These are phyloP conservation scores for Colletotrichum sidae DNA, from an alignment of 2,329 filamentous ascomycete genomes.

Conservation along the genomic window DNA sequence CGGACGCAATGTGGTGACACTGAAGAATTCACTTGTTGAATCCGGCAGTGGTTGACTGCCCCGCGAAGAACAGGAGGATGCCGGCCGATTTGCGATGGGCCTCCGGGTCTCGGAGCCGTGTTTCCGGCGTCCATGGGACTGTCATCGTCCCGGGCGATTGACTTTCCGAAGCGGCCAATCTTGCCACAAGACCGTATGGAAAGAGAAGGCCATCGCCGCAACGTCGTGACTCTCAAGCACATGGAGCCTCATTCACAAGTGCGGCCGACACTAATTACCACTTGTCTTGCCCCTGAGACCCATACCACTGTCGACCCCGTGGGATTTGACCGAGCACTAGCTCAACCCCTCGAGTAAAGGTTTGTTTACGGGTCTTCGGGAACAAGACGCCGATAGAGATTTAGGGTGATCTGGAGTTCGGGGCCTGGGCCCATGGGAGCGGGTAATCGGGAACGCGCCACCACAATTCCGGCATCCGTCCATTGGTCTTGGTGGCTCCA, in stretches of 20 bases:
- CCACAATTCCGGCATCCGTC: background rate
- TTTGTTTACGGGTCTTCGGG: background rate
- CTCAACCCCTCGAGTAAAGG: background rate
- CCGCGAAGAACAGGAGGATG: background rate
- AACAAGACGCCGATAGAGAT: background rate
- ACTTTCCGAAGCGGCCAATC: too few species aligned
- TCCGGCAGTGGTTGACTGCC: background rate
- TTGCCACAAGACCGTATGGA: too few species aligned
- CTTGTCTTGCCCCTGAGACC: too few species aligned
- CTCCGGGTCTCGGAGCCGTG: background rate
- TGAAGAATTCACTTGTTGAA: conserved; percentile 1
- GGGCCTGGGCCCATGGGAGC: conserved; percentile 8
- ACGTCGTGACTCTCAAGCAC: background rate
- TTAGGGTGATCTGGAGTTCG: background rate
- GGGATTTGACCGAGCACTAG: background rate
- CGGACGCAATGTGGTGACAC: background rate
- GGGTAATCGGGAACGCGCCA: conserved; percentile 10
- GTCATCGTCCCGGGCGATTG: too few species aligned
- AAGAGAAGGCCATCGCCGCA: background rate
- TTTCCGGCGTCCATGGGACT: too few species aligned
- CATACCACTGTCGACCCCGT: conserved; percentile 1
- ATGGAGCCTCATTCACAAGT: too few species aligned
- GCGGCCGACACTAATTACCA: too few species aligned
- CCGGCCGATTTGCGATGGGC: background rate
- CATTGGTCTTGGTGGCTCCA: conserved; percentile 9